A percentile compares a stretch with the other conserved stretches of the same genome.
These are phyloP conservation scores for Hypoxylon fuscum DNA, from an alignment of 495 filamentous ascomycete genomes.

Conservation along the genomic window DNA sequence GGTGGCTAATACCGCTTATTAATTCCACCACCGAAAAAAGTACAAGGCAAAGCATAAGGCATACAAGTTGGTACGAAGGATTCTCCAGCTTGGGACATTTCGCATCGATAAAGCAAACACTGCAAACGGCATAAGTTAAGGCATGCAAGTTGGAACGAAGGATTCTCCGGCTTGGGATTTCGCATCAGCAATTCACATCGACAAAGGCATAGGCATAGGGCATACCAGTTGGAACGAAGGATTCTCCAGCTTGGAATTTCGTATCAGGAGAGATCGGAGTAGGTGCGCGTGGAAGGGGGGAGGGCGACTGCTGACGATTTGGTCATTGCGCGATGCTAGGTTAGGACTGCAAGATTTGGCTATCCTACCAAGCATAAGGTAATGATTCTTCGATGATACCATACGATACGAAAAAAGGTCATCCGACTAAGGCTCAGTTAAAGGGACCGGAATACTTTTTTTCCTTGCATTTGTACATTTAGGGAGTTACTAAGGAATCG, in stretches of 20 bases:
- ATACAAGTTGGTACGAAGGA: too few relatives aligned
- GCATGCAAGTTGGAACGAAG: too few relatives aligned
- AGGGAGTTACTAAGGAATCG: slow-evolving; percentile 3
- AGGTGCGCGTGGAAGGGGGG: slow-evolving; percentile 14
- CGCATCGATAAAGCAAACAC: too few relatives aligned
- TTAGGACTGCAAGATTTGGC: slow-evolving; percentile 27
- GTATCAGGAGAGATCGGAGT: slow-evolving; percentile 14
- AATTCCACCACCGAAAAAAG: too few relatives aligned
- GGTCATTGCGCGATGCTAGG: slow-evolving; percentile 15
- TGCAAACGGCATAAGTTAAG: too few relatives aligned
- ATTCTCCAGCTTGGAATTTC: slow-evolving; percentile 9
- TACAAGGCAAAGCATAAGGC: too few relatives aligned
- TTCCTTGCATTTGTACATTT: slow-evolving; percentile 32
- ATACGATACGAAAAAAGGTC: slow-evolving; percentile 10
- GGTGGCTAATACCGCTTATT: too few relatives aligned
- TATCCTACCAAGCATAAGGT: slow-evolving; percentile 21
- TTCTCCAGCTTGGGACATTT: too few relatives aligned
- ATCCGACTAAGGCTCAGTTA: slow-evolving; percentile 20
- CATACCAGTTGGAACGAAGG: slow-evolving; percentile 6
- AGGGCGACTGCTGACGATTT: slow-evolving; percentile 11
- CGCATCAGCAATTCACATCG: too few relatives aligned
- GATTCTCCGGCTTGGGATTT: too few relatives aligned
- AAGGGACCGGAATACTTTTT: slow-evolving; percentile 1
- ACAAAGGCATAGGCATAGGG: too few relatives aligned
- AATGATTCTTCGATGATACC: slow-evolving; percentile 23